A percentile compares a stretch with the other conserved stretches of the same genome.
Evolutionary conservation across 2,329 filamentous ascomycete species (phyloP).

Genomic region (Cercospora brassicicola): DNA sequence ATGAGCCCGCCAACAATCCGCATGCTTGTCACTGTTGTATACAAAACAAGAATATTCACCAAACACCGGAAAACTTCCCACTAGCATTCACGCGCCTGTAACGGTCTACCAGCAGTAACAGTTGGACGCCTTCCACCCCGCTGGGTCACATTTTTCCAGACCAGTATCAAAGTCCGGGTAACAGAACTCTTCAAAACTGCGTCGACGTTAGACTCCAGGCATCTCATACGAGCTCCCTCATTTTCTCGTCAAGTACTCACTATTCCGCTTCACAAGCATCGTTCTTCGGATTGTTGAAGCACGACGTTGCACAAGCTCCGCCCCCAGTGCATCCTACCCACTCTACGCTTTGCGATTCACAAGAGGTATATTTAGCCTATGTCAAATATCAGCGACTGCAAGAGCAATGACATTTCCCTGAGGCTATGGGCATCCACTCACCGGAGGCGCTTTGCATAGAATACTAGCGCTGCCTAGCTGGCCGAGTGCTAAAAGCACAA

Average conservation of each 20-base stretch:
- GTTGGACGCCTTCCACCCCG: background rate
- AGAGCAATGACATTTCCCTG: too few species aligned
- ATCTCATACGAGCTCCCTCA: too few species aligned
- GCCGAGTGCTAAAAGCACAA: too few species aligned
- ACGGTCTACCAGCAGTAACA: background rate
- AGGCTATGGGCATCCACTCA: too few species aligned
- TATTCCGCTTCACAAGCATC: background rate
- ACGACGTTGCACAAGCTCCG: background rate
- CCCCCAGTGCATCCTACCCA: background rate
- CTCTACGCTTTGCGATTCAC: background rate
- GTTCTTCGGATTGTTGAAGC: background rate
- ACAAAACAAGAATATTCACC: too few species aligned
- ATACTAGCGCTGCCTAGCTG: too few species aligned
- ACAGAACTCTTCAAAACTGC: background rate
- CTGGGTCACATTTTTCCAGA: background rate
- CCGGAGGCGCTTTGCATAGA: too few species aligned
- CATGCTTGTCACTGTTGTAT: too few species aligned
- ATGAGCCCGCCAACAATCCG: too few species aligned
- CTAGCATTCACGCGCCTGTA: background rate
- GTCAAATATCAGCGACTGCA: too few species aligned
- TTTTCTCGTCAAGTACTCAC: background rate
- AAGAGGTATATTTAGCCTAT: background rate
- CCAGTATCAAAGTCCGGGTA: background rate
- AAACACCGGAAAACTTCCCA: too few species aligned
- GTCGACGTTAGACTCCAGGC: background rate